Conservation (phyloP, 352 stramenopile genomes). For the Hyaloperonospora brassicae region DNA sequence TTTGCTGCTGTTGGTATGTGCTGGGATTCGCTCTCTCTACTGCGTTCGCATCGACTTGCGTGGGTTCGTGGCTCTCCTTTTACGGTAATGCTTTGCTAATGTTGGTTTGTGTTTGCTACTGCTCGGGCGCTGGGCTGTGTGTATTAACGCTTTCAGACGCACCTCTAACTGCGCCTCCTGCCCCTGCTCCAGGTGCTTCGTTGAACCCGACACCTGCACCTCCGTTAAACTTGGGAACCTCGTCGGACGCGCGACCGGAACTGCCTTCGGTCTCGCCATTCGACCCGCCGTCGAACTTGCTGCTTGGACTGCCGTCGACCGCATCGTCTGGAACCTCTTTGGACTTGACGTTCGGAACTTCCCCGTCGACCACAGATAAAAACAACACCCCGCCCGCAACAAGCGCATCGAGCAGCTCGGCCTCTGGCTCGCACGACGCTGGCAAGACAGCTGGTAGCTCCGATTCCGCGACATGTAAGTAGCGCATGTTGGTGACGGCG, state of each 20-base stretch:
- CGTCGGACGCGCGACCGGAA: not conserved
- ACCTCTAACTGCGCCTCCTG: slow-evolving; percentile 16
- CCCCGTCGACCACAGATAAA: slow-evolving; percentile 8
- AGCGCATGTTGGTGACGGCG: not conserved
- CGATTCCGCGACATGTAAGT: slow-evolving; percentile 8
- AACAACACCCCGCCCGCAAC: slow-evolving; percentile 4
- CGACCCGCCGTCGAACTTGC: too few species aligned
- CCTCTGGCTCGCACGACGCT: slow-evolving; percentile 10
- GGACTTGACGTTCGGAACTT: too few species aligned
- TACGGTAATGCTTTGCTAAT: slow-evolving; percentile 11
- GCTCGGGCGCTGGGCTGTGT: slow-evolving; percentile 9
- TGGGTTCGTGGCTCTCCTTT: slow-evolving; percentile 4
- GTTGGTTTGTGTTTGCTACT: slow-evolving; percentile 4
- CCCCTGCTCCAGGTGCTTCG: slow-evolving; percentile 20
- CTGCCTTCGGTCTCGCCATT: too few species aligned
- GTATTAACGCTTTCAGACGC: slow-evolving; percentile 22
- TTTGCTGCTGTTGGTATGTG: slow-evolving; percentile 3
- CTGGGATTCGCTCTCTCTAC: too few species aligned
- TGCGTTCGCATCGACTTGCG: slow-evolving; percentile 2
- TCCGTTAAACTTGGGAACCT: not conserved
- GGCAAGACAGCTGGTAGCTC: slow-evolving; percentile 13
- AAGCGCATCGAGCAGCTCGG: slow-evolving; percentile 8
- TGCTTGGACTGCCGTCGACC: too few species aligned
- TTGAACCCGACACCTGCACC: slow-evolving; percentile 11
- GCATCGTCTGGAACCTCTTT: too few species aligned